These are phyloP conservation scores for Epichloe baconii DNA, from an alignment of 2,329 filamentous ascomycete species.

Conservation along the genomic window DNA sequence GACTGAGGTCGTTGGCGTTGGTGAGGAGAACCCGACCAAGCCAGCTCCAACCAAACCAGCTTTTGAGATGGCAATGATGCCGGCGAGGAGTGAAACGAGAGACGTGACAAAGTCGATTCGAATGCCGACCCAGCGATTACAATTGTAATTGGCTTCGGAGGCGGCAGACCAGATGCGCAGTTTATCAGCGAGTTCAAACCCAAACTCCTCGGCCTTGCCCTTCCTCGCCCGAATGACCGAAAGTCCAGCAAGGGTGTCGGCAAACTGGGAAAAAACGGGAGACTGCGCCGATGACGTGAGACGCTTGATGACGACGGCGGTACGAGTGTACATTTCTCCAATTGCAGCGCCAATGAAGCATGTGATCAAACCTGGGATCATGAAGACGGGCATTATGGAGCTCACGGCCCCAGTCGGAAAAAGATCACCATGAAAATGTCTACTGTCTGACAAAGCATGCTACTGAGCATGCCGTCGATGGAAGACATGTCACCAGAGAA, in stretches of 20 bases:
- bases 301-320: slow-evolving; percentile 32
- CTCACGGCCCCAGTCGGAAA: slow-evolving; percentile 34
- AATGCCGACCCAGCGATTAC: slow-evolving; percentile 44
- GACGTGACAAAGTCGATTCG: slow-evolving; percentile 42
- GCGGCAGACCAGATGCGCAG: slow-evolving; percentile 33
- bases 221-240: slow-evolving; percentile 37
- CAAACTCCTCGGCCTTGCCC: slow-evolving; percentile 34
- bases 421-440: slow-evolving; percentile 29
- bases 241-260: slow-evolving; percentile 37
- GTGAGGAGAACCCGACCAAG: slow-evolving; percentile 43
- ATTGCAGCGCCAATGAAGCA: slow-evolving; percentile 32
- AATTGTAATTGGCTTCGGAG: slow-evolving; percentile 38
- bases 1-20: slow-evolving; percentile 40
- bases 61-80: slow-evolving; percentile 37
- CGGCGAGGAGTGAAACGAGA: slow-evolving; percentile 36
- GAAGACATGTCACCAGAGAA: slow-evolving; percentile 46
- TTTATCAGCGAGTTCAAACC: slow-evolving; percentile 35
- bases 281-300: slow-evolving; percentile 34
- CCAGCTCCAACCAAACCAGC: slow-evolving; percentile 34
- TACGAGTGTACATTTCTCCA: slow-evolving; percentile 38
- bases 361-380: slow-evolving; percentile 31
- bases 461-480: slow-evolving; percentile 34
- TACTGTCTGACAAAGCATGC: slow-evolving; percentile 29
- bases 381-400: slow-evolving; percentile 39
- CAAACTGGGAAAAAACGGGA: slow-evolving; percentile 46